Evolutionary conservation across 2,329 filamentous ascomycete species (phyloP), one percentile per base, ranked within the genome.

Genomic region (Onygena corvina): DNA sequence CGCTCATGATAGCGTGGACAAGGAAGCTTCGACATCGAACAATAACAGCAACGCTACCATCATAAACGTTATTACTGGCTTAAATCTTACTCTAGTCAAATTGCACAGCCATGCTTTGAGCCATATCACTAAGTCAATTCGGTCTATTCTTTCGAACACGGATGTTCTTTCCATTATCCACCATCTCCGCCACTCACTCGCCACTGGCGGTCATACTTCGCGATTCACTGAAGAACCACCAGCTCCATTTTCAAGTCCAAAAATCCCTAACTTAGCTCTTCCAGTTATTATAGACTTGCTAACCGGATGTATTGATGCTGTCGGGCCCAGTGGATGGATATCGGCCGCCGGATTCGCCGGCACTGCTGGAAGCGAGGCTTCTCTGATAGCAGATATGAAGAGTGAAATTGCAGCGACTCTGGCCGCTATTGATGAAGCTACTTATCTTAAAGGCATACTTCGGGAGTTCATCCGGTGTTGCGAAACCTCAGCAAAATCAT

Each of bases 301-400:
- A 27, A 71, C 65, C 51, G 66, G 65, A 50, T 66, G 68, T 29
- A 62, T 74, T 34, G 71, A 74, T 55, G 67, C 68, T 38, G 63
- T 73, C 25, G 71, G 71, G 3, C 69, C 71, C 1, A 67, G 68
- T 2, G 71, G 70, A 38, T 71, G 69, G 69, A 65, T 71, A 46
- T 63, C 67, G 7, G 67, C 66, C 12, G 58, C 63, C 4, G 58
- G 57, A 14, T 56, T 64, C 27, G 58, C 61, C 34, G 64, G 63
- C 14, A 56, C 59, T 18, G 54, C 61, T 25, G 61, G 59, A 31
- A 64, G 67, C 50, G 67, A 71, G 50, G 61, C 65, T 30, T 68
- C 71, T 35, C 61, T 72, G 11, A 65, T 73, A 46, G 62, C 67
- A 12, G 69, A 73, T 44, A 67, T 74, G 62, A 66, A 69, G 51